These are phyloP conservation scores for Fusarium decemcellulare DNA, from an alignment of 2,329 filamentous ascomycete species.

Conservation along the genomic window DNA sequence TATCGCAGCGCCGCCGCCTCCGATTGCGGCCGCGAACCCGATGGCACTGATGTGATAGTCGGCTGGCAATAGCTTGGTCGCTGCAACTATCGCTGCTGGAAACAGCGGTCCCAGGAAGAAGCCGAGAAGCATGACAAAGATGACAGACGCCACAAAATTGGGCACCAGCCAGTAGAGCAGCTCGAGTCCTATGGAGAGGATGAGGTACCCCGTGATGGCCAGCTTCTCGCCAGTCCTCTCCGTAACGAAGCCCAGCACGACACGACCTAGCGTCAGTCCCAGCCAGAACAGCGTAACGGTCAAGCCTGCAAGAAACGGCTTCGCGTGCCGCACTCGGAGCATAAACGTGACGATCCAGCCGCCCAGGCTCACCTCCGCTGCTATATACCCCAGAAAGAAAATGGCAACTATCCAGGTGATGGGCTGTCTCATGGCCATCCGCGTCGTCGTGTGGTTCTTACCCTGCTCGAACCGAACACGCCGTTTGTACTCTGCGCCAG, in stretches of 20 bases:
- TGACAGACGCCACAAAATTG: slow-evolving; percentile 79
- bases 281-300: slow-evolving; percentile 88
- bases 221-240: slow-evolving; percentile 80
- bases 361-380: slow-evolving; percentile 81
- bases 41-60: slow-evolving; percentile 85
- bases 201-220: slow-evolving; percentile 74
- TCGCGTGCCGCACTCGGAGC: slow-evolving; percentile 80
- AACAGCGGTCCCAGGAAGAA: slow-evolving; percentile 88
- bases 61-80: slow-evolving; percentile 80
- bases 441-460: slow-evolving; percentile 61
- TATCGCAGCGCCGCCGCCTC: slow-evolving; percentile 78
- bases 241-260: slow-evolving; percentile 83
- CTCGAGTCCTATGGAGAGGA: slow-evolving; percentile 73
- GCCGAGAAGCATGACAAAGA: slow-evolving; percentile 80
- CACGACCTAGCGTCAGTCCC: slow-evolving; percentile 81
- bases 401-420: slow-evolving; percentile 81
- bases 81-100: slow-evolving; percentile 79
- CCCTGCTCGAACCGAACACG: slow-evolving; percentile 45
- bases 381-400: slow-evolving; percentile 85
- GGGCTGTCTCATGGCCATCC: slow-evolving; percentile 60
- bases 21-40: slow-evolving; percentile 85
- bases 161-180: slow-evolving; percentile 88
- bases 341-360: slow-evolving; percentile 91
- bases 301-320: slow-evolving; percentile 80
- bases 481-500: slow-evolving; percentile 66